These are phyloP conservation scores for Linum usitatissimum DNA, from an alignment of 345 rosid species.

Conservation along the genomic window DNA sequence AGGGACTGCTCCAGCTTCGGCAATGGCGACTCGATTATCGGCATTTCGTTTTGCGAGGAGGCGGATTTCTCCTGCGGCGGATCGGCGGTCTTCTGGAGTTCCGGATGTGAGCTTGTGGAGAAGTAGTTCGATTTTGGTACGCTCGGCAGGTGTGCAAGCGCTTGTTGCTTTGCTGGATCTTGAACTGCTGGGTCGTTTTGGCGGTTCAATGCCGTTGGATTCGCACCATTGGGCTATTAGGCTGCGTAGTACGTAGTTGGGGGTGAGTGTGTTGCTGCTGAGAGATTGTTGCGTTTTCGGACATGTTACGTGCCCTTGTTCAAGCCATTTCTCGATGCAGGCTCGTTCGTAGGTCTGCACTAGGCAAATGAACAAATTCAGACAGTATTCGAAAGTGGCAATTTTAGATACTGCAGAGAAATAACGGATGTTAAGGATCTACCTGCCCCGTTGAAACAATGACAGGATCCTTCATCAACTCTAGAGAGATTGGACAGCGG, in stretches of 20 bases:
- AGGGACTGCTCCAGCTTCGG: slow-evolving; percentile 98
- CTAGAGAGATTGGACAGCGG: slow-evolving; percentile 93
- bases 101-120: slow-evolving; percentile 68
- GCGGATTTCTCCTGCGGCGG: slow-evolving; percentile 90
- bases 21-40: slow-evolving; percentile 92
- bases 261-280: slow-evolving; percentile 55
- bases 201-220: slow-evolving; percentile 77
- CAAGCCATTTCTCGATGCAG: slow-evolving; percentile 95
- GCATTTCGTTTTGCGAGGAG: slow-evolving; percentile 96
- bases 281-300: slow-evolving; percentile 91
- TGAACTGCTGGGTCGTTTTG: slow-evolving; percentile 64
- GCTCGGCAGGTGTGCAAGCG: slow-evolving; percentile 63
- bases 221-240: slow-evolving; percentile 98
- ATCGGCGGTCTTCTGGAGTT: slow-evolving; percentile 65
- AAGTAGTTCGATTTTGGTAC: slow-evolving; percentile 55
- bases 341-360: slow-evolving; percentile 83
- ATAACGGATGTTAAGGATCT: slow-evolving; percentile 16
- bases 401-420: slow-evolving; percentile 4
- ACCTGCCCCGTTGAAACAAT: slow-evolving; percentile 99
- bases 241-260: slow-evolving; percentile 87
- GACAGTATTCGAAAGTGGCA: not conserved
- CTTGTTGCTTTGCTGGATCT: slow-evolving; percentile 52
- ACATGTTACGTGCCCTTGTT: slow-evolving; percentile 76
- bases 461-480: slow-evolving; percentile 94
- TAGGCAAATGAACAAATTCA: not conserved